Evolutionary conservation across 2,329 filamentous ascomycete genomes (phyloP), one percentile per base, ranked within the genome.

Genomic region (Phialophora chinensis): DNA sequence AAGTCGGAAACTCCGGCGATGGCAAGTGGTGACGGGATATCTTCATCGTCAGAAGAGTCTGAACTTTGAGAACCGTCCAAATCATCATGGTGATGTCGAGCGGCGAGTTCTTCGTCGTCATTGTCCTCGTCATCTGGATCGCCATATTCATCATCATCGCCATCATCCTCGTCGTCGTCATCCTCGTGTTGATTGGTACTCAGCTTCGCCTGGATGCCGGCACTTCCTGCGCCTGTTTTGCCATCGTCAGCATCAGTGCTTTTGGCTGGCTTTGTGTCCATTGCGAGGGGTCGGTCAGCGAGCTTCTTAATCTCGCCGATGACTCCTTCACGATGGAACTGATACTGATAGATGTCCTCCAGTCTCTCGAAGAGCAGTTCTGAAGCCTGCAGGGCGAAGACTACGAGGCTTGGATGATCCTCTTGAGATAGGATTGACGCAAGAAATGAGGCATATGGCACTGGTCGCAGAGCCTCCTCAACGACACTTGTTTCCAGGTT

Each of bases 291-390:
- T 27, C 74, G 75, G 63, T 84, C 84, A 0, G 92, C 90, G 35
- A 99, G 82, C 75, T 93, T 94, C 33, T 88, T 85, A 60, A 99
- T 96, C 77, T 99, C 94, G 1, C 90, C 85, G 72, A 98, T 93
- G 52, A 99, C 95, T 42, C 95, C 95, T 79, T 99, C 96, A 0
- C 95, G 91, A 75, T 99, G 96, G 72, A 99, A 94, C 73, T 99
- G 96, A 74, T 97, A 96, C 29, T 92, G 89, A 75, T 99, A 99
- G 33, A 98, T 91, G 25, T 89, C 85, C 69, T 93, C 92, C 5
- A 99, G 82, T 20, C 96, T 89, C 73, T 89, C 90, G 66, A 97
- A 85, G 0, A 99, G 85, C 5, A 99, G 83, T 77, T 97, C 93
- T 0, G 94, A 91, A 44, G 93, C 94, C 75, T 97, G 92, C 17